phyloP scores from a whole-genome alignment of 169 alveolate species.

The Babesia bovis region DNA sequence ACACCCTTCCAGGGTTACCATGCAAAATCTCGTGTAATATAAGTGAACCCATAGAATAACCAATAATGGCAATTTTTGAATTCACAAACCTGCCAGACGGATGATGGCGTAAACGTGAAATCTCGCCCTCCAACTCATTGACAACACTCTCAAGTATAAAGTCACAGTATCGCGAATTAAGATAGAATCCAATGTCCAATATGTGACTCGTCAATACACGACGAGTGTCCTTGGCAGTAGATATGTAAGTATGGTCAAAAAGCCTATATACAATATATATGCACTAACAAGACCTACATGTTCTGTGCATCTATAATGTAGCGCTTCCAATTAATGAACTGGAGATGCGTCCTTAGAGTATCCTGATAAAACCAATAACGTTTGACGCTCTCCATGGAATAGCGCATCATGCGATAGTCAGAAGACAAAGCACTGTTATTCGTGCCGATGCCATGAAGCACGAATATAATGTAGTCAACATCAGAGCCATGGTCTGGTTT shows the following conservation, averaged over 20 bases:
- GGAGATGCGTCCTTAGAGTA: slow-evolving; percentile 66
- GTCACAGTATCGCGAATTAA: slow-evolving; percentile 82
- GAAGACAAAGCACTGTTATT: slow-evolving; percentile 53
- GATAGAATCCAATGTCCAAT: slow-evolving; percentile 75
- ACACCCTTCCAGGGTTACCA: slow-evolving; percentile 61
- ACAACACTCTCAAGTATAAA: slow-evolving; percentile 75
- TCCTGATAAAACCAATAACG: slow-evolving; percentile 75
- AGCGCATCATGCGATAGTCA: slow-evolving; percentile 70
- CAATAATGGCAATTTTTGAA: slow-evolving; percentile 78
- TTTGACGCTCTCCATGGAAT: slow-evolving; percentile 67
- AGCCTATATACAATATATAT: slow-evolving; percentile 7
- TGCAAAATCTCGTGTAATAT: slow-evolving; percentile 78
- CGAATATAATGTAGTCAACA: slow-evolving; percentile 70
- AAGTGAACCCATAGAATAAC: slow-evolving; percentile 84
- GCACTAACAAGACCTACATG: slow-evolving; percentile 40
- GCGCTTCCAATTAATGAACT: slow-evolving; percentile 74
- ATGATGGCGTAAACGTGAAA: slow-evolving; percentile 70
- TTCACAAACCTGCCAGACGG: slow-evolving; percentile 72
- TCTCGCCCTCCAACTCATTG: slow-evolving; percentile 73
- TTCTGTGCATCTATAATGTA: slow-evolving; percentile 79
- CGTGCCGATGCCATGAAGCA: slow-evolving; percentile 79
- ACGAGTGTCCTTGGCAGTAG: slow-evolving; percentile 62
- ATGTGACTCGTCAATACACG: slow-evolving; percentile 27
- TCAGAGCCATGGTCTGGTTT: background rate
- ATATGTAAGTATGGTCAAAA: slow-evolving; percentile 40